Conservation (phyloP, 345 rosid genomes). For the Eutrema japonicum region DNA sequence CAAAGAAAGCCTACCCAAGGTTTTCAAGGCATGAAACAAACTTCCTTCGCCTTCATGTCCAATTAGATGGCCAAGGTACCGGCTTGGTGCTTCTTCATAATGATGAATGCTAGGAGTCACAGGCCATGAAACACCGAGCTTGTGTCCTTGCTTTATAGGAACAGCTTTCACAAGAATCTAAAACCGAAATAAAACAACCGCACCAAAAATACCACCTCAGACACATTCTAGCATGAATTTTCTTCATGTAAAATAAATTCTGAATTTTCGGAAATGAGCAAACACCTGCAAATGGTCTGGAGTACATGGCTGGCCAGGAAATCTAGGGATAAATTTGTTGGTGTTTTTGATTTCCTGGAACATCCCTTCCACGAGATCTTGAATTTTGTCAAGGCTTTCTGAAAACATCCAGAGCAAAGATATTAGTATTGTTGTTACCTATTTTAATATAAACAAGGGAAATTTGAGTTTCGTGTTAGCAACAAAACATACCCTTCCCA, state of each 20-base stretch:
- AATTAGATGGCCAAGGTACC: slow-evolving; percentile 85
- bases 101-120: slow-evolving; percentile 76
- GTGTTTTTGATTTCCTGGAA: slow-evolving; percentile 72
- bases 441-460: slow-evolving; percentile 14
- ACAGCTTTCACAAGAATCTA: slow-evolving; percentile 83
- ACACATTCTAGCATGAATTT: slow-evolving; percentile 20
- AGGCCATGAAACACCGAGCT: slow-evolving; percentile 77
- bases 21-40: slow-evolving; percentile 76
- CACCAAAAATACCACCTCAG: slow-evolving; percentile 26
- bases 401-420: slow-evolving; percentile 46
- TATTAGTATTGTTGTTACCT: slow-evolving; percentile 14
- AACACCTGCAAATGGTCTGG: slow-evolving; percentile 84
- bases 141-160: slow-evolving; percentile 90
- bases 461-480: slow-evolving; percentile 1
- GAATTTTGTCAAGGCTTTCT: slow-evolving; percentile 79
- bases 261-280: slow-evolving; percentile 14
- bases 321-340: slow-evolving; percentile 49
- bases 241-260: neutral
- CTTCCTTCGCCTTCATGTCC: slow-evolving; percentile 98
- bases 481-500: slow-evolving; percentile 65
- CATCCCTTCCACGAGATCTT: slow-evolving; percentile 62
- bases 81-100: slow-evolving; percentile 85
- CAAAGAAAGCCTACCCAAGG: slow-evolving; percentile 60
- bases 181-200: slow-evolving; percentile 20
- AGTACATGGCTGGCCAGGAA: slow-evolving; percentile 83